Evolutionary conservation across 768 basidiomycete genomes (phyloP), one percentile per base, ranked within the genome.

Genomic region (Termitomyces bulborhizus): DNA sequence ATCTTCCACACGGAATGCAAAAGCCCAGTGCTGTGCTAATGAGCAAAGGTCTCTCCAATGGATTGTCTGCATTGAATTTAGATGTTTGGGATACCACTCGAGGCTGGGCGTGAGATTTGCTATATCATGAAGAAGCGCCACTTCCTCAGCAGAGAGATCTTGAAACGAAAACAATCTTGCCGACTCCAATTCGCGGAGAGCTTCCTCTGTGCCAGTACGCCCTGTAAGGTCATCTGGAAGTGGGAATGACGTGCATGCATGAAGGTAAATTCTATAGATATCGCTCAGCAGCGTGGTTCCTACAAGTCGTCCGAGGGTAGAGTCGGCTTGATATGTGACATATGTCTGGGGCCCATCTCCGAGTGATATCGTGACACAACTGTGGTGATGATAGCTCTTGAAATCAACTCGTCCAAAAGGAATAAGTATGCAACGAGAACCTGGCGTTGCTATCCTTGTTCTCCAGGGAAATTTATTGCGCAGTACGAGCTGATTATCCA

Each of bases 141-240:
- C 46, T n/a, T 76, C 72, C 2, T 62, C 58, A 9, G 36, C 1
- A 21, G 56, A 55, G 13, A 78, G 63, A 43, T 53, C 62, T 64
- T 73, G 70, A 53, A 81, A 77, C 0, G 80, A 78, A 32, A 57
- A 64, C 37, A 65, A 72, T 8, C 65, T 56, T 6, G 74, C 71
- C 0, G 75, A 76, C 11, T 56, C 56, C 26, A 81, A 63, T 43
- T 72, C 61, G 46, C 66, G 59, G 18, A 80, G 59, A 0, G 78
- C 78, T 45, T 79, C 70, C 40, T 76, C 71, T 1, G 72, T 71
- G 3, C 80, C 80, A 0, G 73, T 75, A 7, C 72, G 71, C 16
- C 60, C 59, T 0, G 73, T 76, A 18, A 81, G 65, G 3, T 76
- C 75, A 62, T 81, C 79, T 11, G 68, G 65, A 15, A 74, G 62